Percentiles rank a stretch among this genome's conserved stretches.
Conservation (phyloP, 768 basidiomycete species). For the Collybiopsis luxurians region DNA sequence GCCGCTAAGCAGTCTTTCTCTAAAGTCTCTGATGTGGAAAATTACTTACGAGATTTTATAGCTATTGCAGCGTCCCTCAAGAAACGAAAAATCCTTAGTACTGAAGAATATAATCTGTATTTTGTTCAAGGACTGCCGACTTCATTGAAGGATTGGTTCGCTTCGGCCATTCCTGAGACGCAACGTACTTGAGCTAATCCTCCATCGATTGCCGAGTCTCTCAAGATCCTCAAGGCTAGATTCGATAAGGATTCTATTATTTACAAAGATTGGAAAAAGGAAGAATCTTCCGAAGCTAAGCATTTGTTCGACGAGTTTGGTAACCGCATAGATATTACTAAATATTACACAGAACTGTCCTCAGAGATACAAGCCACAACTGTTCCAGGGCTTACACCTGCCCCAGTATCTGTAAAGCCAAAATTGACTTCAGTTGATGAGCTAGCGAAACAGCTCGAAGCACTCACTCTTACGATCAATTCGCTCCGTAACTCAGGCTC, state of each 20-base stretch:
- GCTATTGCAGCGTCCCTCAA: constrained; percentile 7
- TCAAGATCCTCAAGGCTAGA: not conserved
- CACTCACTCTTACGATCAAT: not conserved
- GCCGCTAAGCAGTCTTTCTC: constrained; percentile 7
- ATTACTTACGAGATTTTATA: constrained; percentile 8
- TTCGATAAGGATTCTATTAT: constrained; percentile 12
- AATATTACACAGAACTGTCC: too few species aligned
- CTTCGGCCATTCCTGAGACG: not conserved
- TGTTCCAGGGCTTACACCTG: too few species aligned
- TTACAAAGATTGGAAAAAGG: constrained; percentile 5
- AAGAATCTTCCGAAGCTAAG: not conserved
- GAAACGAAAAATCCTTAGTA: constrained; percentile 6
- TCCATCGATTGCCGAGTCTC: not conserved
- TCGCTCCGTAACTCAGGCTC: too few species aligned
- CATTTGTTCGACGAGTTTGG: not conserved
- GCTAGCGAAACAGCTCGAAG: not conserved
- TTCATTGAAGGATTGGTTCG: constrained; percentile 9
- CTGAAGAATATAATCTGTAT: constrained; percentile 1
- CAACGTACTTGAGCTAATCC: constrained; percentile 8
- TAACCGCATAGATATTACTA: too few species aligned
- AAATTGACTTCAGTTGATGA: too few species aligned
- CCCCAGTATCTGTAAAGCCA: too few species aligned
- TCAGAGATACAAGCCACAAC: too few species aligned
- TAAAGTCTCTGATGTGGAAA: constrained; percentile 4
- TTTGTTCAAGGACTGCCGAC: constrained; percentile 14